Evolutionary conservation across 2,329 filamentous ascomycete species (phyloP).

Genomic region (Ophiostoma himal-ulmi): DNA sequence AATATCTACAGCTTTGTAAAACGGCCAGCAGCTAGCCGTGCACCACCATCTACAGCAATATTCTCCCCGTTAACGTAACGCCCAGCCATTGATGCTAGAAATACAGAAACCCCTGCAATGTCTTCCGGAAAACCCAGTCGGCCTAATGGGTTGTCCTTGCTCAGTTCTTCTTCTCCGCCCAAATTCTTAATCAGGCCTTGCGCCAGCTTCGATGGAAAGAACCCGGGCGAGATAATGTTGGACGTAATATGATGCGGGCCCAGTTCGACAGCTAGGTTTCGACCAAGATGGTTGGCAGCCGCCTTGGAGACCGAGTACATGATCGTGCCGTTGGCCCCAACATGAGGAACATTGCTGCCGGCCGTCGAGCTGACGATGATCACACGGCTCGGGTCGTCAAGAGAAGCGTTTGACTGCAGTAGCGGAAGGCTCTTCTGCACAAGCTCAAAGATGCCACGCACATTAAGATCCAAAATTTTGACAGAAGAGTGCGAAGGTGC

Average conservation of each 20-base stretch:
- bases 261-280: slow-evolving; percentile 63
- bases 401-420: slow-evolving; percentile 30
- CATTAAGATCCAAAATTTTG: slow-evolving; percentile 65
- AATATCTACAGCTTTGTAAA: neutral
- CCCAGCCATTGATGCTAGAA: neutral
- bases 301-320: slow-evolving; percentile 65
- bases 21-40: neutral
- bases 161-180: slow-evolving; percentile 51
- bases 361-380: slow-evolving; percentile 63
- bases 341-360: slow-evolving; percentile 54
- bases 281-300: slow-evolving; percentile 52
- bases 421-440: slow-evolving; percentile 48
- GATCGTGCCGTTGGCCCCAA: slow-evolving; percentile 57
- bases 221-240: slow-evolving; percentile 60
- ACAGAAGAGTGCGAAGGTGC: slow-evolving; percentile 25
- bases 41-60: neutral
- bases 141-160: slow-evolving; percentile 42
- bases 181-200: slow-evolving; percentile 55
- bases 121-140: neutral
- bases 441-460: slow-evolving; percentile 64
- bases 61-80: neutral
- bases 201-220: slow-evolving; percentile 64
- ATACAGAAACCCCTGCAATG: neutral
- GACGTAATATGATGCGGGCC: slow-evolving; percentile 59
- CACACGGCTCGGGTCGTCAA: slow-evolving; percentile 54